Evolutionary conservation across 257 asterid species (phyloP), one percentile per base, ranked within the genome.

Genomic region (Ehretia macrophylla): DNA sequence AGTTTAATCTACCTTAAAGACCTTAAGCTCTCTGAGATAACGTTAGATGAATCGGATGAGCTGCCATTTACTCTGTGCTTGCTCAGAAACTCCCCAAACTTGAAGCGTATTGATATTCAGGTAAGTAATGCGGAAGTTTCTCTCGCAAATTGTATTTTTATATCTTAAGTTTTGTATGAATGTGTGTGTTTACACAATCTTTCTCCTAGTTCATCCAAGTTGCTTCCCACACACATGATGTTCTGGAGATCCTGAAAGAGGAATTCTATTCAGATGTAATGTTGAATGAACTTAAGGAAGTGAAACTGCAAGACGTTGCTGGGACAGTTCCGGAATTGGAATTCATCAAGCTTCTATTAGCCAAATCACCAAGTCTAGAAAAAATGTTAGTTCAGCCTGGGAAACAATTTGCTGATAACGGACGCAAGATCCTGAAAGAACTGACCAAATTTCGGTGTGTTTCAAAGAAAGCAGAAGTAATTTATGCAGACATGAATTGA

Each of bases 51-150:
- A 12, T 23, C 22, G 39, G 47, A 0, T 14, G 77, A 66, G 50
- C 17, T 67, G 11, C 32, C 40, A 0, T 50, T 49, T 55, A 20
- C 37, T 52, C 60, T 66, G 60, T 66, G 55, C 53, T 32, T 62
- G 35, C 23, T 72, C 1, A 46, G 63, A 72, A 72, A 63, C 63
- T 52, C 63, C 19, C 70, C 74, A 17, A 51, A 58, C 58, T 45
- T 72, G 22, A 35, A 46, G n/a, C 14, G 38, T 8, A 17, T 72
- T 4, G 20, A 67, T 32, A 45, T 67, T 52, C 12, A 32, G 17
- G 56, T 62, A 20, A 62, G 58, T 45, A 38, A 42, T 10, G 3
- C 16, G 4, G 1, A 42, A 2, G 4, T 42, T 4, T 42, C 11
- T 42, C 11, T 10, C 16, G 3, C 47, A 3, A 2, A 42, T 10